Percentiles rank a stretch among this genome's conserved stretches.
phyloP scores from a whole-genome alignment of 441 rosid genomes.

The Erysimum cheiri region DNA sequence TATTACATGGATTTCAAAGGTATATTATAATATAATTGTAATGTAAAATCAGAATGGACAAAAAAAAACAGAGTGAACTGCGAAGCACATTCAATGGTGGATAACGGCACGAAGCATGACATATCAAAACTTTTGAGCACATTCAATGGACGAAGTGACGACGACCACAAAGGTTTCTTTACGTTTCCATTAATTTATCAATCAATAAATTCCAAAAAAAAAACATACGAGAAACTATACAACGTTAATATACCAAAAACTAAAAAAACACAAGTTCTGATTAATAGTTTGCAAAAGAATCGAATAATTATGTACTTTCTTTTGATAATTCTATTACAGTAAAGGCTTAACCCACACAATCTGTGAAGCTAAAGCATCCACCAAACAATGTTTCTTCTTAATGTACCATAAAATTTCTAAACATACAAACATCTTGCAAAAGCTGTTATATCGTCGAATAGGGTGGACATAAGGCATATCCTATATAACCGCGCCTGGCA shows the following conservation, averaged over 20 bases:
- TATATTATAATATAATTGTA: neutral
- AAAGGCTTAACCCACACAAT: conserved; percentile 2
- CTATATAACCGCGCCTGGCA: neutral
- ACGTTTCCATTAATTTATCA: neutral
- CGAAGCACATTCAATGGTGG: conserved; percentile 34
- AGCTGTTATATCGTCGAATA: conserved; percentile 18
- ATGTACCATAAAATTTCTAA: conserved; percentile 14
- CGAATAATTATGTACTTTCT: too few relatives aligned
- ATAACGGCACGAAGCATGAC: conserved; percentile 20
- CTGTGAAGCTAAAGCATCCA: neutral
- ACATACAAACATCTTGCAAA: conserved; percentile 1
- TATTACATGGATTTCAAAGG: neutral
- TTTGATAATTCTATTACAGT: neutral
- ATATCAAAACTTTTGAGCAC: conserved; percentile 24
- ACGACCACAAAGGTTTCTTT: conserved; percentile 27
- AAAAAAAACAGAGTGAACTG: neutral
- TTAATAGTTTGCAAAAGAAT: too few relatives aligned
- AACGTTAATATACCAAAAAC: neutral
- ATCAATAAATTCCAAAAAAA: neutral
- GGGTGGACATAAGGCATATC: neutral
- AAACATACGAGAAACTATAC: neutral
- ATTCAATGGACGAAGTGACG: conserved; percentile 37
- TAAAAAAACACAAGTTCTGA: neutral
- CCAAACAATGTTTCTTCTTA: conserved; percentile 19
- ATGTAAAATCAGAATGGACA: neutral